Percentiles rank a stretch among this genome's conserved stretches.
Conservation (phyloP, 805 yeast genomes). For the Huiozyma sinensis region DNA sequence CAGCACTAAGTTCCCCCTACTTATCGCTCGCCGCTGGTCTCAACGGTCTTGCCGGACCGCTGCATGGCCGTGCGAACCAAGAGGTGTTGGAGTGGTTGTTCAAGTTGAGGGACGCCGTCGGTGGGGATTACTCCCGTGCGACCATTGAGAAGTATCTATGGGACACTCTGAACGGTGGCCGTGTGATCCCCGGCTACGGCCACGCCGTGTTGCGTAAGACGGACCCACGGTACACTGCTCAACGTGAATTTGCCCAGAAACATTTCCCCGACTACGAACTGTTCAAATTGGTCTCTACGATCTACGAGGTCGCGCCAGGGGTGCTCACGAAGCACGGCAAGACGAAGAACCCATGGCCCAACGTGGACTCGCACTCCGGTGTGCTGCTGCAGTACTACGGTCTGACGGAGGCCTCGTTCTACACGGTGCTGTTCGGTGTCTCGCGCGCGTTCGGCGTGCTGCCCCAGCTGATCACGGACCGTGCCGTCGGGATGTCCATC, state of each 20-base stretch:
- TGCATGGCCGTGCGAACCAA: constrained; percentile 83
- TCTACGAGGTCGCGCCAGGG: constrained; percentile 74
- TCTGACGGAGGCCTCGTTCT: constrained; percentile 68
- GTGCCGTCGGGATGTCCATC: constrained; percentile 72
- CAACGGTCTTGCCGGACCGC: constrained; percentile 80
- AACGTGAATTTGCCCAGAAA: constrained; percentile 67
- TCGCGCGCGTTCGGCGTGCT: constrained; percentile 79
- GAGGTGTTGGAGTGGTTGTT: constrained; percentile 76
- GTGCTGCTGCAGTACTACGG: constrained; percentile 80
- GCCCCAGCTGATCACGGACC: constrained; percentile 76
- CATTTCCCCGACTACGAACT: constrained; percentile 72
- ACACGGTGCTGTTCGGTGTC: constrained; percentile 80
- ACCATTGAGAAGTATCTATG: constrained; percentile 67
- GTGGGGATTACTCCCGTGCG: constrained; percentile 58
- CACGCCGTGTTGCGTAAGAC: constrained; percentile 84
- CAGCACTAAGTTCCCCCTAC: constrained; percentile 71
- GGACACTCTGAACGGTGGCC: constrained; percentile 70
- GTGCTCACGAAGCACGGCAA: constrained; percentile 77
- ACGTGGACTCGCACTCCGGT: constrained; percentile 83
- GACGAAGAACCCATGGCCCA: constrained; percentile 91
- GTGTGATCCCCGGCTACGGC: constrained; percentile 85
- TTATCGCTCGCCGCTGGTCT: constrained; percentile 72
- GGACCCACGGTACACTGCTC: constrained; percentile 81
- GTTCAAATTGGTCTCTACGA: constrained; percentile 67
- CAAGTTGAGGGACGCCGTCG: constrained; percentile 46